These are phyloP conservation scores for Acanthochlamys bracteata DNA, from an alignment of 106 monocot genomes.

Conservation along the genomic window DNA sequence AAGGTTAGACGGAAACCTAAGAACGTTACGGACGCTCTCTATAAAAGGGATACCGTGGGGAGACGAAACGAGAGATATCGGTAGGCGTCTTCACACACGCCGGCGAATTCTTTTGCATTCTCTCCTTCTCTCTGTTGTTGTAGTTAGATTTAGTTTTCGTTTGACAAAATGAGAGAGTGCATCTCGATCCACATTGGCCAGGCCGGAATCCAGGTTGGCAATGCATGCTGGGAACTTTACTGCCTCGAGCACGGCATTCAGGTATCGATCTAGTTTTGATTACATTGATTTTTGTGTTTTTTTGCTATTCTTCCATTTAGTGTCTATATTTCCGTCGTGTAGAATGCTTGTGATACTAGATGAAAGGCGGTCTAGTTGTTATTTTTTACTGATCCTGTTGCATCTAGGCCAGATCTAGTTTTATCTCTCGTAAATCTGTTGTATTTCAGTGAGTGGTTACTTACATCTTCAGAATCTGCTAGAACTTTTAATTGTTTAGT, in stretches of 20 bases:
- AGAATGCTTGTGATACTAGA: no score
- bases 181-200: slow-evolving; percentile 69
- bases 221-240: slow-evolving; percentile 70
- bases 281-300: neutral
- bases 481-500: no score
- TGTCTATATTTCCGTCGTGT: no score
- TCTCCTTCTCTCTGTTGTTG: neutral
- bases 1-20: slow-evolving; percentile 6
- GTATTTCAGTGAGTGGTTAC: no score
- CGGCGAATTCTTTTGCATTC: neutral
- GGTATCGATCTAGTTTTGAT: slow-evolving; percentile 8
- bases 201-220: slow-evolving; percentile 70
- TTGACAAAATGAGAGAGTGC: slow-evolving; percentile 53
- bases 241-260: slow-evolving; percentile 66
- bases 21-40: neutral
- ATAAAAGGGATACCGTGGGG: slow-evolving; percentile 4
- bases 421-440: no score
- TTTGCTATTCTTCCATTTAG: neutral
- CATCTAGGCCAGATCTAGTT: no score
- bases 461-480: no score
- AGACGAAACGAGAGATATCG: neutral
- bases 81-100: slow-evolving; percentile 27
- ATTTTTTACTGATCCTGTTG: no score
- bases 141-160: neutral
- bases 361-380: no score